These are phyloP conservation scores for Phytopythium delawarense DNA, from an alignment of 352 stramenopile species.

Conservation along the genomic window DNA sequence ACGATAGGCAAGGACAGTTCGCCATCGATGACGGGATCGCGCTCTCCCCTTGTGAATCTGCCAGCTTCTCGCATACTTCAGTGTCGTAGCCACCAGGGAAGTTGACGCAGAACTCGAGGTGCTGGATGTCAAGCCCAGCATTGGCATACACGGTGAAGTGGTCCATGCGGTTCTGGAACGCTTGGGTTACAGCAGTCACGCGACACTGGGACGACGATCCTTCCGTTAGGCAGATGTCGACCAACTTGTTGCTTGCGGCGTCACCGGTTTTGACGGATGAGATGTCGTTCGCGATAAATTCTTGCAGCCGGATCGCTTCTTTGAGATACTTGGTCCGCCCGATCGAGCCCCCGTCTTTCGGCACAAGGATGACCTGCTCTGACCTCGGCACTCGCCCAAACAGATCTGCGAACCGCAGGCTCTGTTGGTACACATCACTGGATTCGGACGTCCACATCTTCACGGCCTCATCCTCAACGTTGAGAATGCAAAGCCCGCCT, in stretches of 20 bases:
- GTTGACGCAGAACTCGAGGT: conserved; percentile 44
- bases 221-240: conserved; percentile 51
- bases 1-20: conserved; percentile 60
- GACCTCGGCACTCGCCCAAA: conserved; percentile 57
- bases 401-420: conserved; percentile 35
- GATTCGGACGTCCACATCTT: conserved; percentile 51
- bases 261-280: conserved; percentile 6
- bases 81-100: conserved; percentile 28
- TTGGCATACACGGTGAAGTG: conserved; percentile 57
- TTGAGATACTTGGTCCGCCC: conserved; percentile 32
- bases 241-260: conserved; percentile 20
- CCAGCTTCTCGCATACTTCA: conserved; percentile 35
- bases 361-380: conserved; percentile 47
- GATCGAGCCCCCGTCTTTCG: conserved; percentile 44
- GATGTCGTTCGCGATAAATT: conserved; percentile 20
- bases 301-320: conserved; percentile 44
- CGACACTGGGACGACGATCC: conserved; percentile 23
- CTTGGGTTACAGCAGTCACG: conserved; percentile 58
- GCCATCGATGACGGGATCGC: conserved; percentile 49
- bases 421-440: conserved; percentile 39
- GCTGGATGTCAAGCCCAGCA: conserved; percentile 30
- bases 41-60: conserved; percentile 18
- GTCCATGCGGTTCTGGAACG: conserved; percentile 58
- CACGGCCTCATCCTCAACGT: conserved; percentile 45
- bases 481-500: conserved; percentile 24